Evolutionary conservation across 371 early-diverging fungal genomes (phyloP).

Genomic region (Entomophthora muscae): DNA sequence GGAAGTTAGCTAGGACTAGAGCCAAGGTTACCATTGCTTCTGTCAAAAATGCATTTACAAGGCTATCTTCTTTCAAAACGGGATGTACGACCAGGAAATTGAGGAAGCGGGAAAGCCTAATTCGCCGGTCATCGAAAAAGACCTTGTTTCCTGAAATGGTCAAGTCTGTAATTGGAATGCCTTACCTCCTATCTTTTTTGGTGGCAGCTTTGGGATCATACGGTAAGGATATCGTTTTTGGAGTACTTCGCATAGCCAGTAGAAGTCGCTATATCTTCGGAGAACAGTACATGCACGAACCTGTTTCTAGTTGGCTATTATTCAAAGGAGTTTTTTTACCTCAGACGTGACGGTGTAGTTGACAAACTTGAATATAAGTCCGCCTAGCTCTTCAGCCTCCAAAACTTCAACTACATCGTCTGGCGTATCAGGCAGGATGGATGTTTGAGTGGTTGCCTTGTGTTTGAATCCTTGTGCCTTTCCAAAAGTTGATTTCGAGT

Average conservation of each 20-base stretch:
- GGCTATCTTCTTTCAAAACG: constrained; percentile 36
- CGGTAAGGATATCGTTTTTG: constrained; percentile 55
- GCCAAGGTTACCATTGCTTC: constrained; percentile 33
- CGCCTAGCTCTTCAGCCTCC: constrained; percentile 60
- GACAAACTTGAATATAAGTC: constrained; percentile 56
- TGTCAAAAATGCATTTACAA: constrained; percentile 40
- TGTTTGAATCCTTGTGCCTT: not conserved
- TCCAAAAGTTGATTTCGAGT: not conserved
- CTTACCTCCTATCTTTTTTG: constrained; percentile 39
- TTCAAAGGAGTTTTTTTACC: constrained; percentile 13
- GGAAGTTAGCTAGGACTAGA: not conserved
- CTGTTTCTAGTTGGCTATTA: constrained; percentile 14
- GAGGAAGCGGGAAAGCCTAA: constrained; percentile 53
- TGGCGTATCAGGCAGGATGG: constrained; percentile 11
- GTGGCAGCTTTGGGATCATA: constrained; percentile 43
- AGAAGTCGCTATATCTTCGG: constrained; percentile 73
- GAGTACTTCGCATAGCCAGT: constrained; percentile 58
- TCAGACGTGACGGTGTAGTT: constrained; percentile 58
- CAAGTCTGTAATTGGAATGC: constrained; percentile 8
- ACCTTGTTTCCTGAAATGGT: constrained; percentile 29
- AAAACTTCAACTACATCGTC: constrained; percentile 31
- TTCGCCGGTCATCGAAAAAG: constrained; percentile 53
- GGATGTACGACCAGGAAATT: constrained; percentile 63
- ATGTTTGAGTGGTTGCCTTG: not conserved
- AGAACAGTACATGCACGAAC: constrained; percentile 35